These are phyloP conservation scores for Castanospermum australe DNA, from an alignment of 306 rosid genomes.

Conservation along the genomic window DNA sequence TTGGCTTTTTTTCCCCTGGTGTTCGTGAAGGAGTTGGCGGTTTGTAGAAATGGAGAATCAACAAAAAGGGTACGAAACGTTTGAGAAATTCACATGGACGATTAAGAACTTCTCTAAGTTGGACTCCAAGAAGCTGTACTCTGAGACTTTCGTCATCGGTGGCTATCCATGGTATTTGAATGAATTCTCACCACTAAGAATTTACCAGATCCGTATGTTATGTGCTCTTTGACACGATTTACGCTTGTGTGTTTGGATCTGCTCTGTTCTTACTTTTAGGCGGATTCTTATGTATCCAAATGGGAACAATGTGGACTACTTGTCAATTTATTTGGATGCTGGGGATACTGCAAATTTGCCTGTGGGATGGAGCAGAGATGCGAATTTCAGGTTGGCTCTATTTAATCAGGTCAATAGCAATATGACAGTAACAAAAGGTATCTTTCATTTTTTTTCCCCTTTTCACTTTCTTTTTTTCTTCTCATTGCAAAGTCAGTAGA, in stretches of 20 bases:
- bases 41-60: neutral
- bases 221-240: neutral
- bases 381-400: slow-evolving; percentile 60
- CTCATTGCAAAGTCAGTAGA: neutral
- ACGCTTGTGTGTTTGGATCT: neutral
- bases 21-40: neutral
- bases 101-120: slow-evolving; percentile 17
- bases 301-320: slow-evolving; percentile 61
- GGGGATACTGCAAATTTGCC: slow-evolving; percentile 50
- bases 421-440: slow-evolving; percentile 54
- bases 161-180: slow-evolving; percentile 17
- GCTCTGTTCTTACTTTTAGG: slow-evolving; percentile 42
- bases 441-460: neutral
- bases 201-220: neutral
- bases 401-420: slow-evolving; percentile 45
- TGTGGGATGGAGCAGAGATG: slow-evolving; percentile 57
- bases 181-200: neutral
- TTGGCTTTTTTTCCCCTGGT: neutral
- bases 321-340: slow-evolving; percentile 70
- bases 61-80: neutral
- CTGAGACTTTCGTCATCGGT: neutral
- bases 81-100: slow-evolving; percentile 8
- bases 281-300: slow-evolving; percentile 56
- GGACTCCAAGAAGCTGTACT: neutral
- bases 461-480: neutral